Percentiles rank a stretch among this genome's conserved stretches.
Evolutionary conservation across 148 eudicot genomes (phyloP).

Genomic region (Vaccinium darrowii): DNA sequence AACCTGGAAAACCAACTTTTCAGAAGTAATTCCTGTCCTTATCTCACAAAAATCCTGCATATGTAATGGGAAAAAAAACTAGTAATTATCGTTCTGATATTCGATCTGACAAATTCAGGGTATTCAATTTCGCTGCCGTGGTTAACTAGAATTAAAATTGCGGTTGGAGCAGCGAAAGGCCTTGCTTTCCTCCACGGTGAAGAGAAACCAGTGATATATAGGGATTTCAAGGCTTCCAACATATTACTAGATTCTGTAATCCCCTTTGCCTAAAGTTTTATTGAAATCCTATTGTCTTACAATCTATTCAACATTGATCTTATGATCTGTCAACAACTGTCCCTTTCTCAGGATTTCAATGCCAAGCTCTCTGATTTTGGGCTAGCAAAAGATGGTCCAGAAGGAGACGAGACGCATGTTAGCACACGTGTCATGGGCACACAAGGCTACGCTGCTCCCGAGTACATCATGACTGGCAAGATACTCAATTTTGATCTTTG

Average conservation of each 20-base stretch:
- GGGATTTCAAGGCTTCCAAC: slow-evolving; percentile 83
- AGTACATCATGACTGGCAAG: slow-evolving; percentile 36
- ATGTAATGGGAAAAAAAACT: background rate
- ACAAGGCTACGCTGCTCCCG: slow-evolving; percentile 33
- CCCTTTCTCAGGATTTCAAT: slow-evolving; percentile 16
- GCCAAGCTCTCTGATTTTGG: slow-evolving; percentile 28
- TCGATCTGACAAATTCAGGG: slow-evolving; percentile 37
- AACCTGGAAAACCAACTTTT: slow-evolving; percentile 73
- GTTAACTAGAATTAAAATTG: slow-evolving; percentile 73
- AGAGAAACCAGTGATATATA: slow-evolving; percentile 60
- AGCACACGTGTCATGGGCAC: slow-evolving; percentile 21
- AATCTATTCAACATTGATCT: background rate
- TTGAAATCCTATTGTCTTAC: background rate
- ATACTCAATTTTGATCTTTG: background rate
- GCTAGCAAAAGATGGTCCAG: slow-evolving; percentile 21
- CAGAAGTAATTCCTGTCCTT: slow-evolving; percentile 39
- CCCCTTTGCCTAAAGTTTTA: background rate
- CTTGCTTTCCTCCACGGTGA: slow-evolving; percentile 75
- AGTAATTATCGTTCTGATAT: background rate
- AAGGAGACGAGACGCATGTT: slow-evolving; percentile 22
- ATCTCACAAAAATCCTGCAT: background rate
- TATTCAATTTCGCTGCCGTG: slow-evolving; percentile 57
- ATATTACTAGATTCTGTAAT: slow-evolving; percentile 68
- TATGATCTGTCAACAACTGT: background rate
- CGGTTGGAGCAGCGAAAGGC: slow-evolving; percentile 75